A percentile compares a stretch with the other conserved stretches of the same genome.
phyloP scores from a whole-genome alignment of 2,329 filamentous ascomycete species.

The Alternaria sp. region DNA sequence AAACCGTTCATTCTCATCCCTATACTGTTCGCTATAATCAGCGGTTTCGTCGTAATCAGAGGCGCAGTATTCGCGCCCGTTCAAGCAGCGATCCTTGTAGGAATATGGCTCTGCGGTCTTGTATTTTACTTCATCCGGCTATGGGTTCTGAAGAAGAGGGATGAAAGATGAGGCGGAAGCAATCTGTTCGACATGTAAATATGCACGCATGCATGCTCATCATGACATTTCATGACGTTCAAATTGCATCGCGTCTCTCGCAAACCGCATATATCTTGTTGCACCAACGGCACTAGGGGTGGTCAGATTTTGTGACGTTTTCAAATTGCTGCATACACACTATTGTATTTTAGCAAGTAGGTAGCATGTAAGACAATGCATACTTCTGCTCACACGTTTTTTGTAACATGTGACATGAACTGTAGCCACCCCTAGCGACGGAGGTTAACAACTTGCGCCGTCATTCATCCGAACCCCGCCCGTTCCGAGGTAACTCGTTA shows the following conservation, averaged over 20 bases:
- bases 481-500: slow-evolving; percentile 7
- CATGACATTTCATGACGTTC: neutral
- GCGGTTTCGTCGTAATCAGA: slow-evolving; percentile 48
- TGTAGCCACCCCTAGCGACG: neutral
- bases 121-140: slow-evolving; percentile 23
- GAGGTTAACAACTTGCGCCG: neutral
- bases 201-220: neutral
- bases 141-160: slow-evolving; percentile 6
- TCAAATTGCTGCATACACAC: neutral
- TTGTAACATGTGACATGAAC: neutral
- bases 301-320: neutral
- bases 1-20: slow-evolving; percentile 63
- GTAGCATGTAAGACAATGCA: neutral
- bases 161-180: neutral
- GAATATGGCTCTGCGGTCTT: slow-evolving; percentile 37
- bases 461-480: neutral
- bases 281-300: neutral
- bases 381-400: neutral
- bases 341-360: neutral
- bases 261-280: neutral
- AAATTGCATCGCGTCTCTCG: neutral
- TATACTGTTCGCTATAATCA: slow-evolving; percentile 62
- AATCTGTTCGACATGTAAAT: neutral
- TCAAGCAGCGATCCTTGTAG: slow-evolving; percentile 39
- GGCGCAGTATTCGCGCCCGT: slow-evolving; percentile 45